Evolutionary conservation across 352 stramenopile species (phyloP), one percentile per base, ranked within the genome.

Genomic region (Phytophthora ohioensis): DNA sequence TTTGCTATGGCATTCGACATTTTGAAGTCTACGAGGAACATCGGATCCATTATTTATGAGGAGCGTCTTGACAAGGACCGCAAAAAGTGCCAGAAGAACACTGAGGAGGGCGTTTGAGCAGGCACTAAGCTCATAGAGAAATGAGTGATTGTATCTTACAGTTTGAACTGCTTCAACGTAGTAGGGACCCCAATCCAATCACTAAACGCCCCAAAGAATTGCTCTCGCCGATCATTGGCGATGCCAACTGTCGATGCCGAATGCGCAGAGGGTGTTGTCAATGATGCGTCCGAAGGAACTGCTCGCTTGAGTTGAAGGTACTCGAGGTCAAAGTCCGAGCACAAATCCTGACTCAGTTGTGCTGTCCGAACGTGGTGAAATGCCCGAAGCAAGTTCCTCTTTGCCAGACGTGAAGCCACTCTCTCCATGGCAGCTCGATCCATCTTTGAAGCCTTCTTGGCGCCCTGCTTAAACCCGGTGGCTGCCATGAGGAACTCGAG

Each of bases 1-100:
- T 94, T 94, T 57, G 79, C 78, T 1, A 91, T 90, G 85, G 82
- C 81, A 31, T 85, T 78, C 48, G 79, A 88, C 43, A 87, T 91
- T 34, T 67, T 91, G 34, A 64, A 31, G 32, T 81, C 82, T 51
- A 83, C 80, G 11, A 49, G 68, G 11, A 81, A 75, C 27, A 73
- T 93, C 11, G 83, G 70, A 2, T 77, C 79, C 35, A 86, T 91
- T 73, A 75, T 93, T 64, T 93, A 82, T 73, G 81, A 91, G 61
- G 82, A 91, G 8, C 49, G 61, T 30, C 39, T 85, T 75, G 67
- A 84, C 51, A 69, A 75, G 35, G 74, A 80, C 38, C 79, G 77
- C 52, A 80, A 79, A 66, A 76, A 77, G 52, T 67, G 47, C 32
- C 57, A 63, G 30, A 73, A 70, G 41, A 74, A 66, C 15, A 65